Conservation (phyloP, 331 rosid genomes). For the Malus hybrid region DNA sequence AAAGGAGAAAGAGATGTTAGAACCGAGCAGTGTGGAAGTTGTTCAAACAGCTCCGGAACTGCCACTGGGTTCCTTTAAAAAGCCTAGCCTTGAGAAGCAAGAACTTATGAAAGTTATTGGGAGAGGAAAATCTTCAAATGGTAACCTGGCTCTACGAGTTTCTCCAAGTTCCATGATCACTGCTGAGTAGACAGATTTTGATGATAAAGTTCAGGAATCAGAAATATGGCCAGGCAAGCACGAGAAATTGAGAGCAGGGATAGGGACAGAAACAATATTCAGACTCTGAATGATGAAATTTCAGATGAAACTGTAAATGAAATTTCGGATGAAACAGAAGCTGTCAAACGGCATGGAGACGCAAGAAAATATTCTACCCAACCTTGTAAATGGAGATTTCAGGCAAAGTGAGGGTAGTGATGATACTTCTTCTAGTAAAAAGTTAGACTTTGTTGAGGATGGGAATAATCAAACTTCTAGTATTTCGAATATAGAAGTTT, state of each 20-base stretch:
- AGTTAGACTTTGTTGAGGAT: conserved; percentile 16
- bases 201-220: conserved; percentile 54
- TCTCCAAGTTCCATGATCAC: conserved; percentile 14
- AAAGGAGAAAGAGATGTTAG: conserved; percentile 52
- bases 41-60: conserved; percentile 35
- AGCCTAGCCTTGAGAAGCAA: conserved; percentile 66
- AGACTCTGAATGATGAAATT: conserved; percentile 16
- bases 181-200: conserved; percentile 20
- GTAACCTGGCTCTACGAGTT: conserved; percentile 23
- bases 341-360: conserved; percentile 8
- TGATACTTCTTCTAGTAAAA: conserved; percentile 18
- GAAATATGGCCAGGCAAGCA: conserved; percentile 52
- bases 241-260: conserved; percentile 42
- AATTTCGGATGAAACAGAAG: conserved; percentile 20
- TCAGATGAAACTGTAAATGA: conserved; percentile 8
- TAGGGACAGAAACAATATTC: conserved; percentile 19
- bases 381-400: conserved; percentile 23
- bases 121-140: conserved; percentile 38
- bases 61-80: conserved; percentile 20
- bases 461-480: conserved; percentile 6
- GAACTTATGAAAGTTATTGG: conserved; percentile 45
- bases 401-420: conserved; percentile 10
- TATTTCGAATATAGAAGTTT: conserved; percentile 23
- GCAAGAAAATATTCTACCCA: conserved; percentile 9
- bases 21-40: conserved; percentile 52